Evolutionary conservation across 495 filamentous ascomycete species (phyloP), one percentile per base, ranked within the genome.

Genomic region (Penicillium lagena): DNA sequence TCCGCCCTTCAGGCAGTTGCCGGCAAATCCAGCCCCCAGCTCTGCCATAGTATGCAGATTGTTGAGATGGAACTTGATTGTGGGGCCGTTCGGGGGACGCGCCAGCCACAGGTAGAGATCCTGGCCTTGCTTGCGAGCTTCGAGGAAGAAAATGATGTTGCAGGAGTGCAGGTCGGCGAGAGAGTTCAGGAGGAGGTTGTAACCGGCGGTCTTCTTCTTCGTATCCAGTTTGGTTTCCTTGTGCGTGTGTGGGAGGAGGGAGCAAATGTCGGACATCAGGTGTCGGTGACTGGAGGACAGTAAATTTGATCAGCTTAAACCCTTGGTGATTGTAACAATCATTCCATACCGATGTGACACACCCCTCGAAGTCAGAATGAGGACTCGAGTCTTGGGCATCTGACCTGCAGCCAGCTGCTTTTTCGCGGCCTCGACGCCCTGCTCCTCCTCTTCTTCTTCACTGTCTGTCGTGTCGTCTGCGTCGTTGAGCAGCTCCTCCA

Each of bases 171-270:
- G 80, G 53, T 99, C 91, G 33, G 93, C 93, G 12, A 97, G 81
- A 62, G 95, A 91, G 71, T 97, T 97, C 7, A 99, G 79, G 56
- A 95, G 82, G 64, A 87, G 82, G 46, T 95, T 84, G 49, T 74
- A 74, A n/a, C 69, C 69, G 32, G 68, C 60, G 6, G 70, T 67
- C 56, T 94, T 89, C 42, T 89, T 90, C 66, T 97, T 96, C 33
- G 90, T 93, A 56, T 97, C 91, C 40, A 96, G 81, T 65, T 99
- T 99, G 46, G 85, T 90, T 63, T 99, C 93, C 69, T 95, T 95
- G 55, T 89, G 80, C 32, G 81, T 81, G 57, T 99, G 93, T 0
- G 93, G 93, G 39, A 99, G 81, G 52, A 99, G 83, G 17, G 82
- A 75, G 38, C 90, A 80, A 12, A 99, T 76, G 62, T 99, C 94